These are phyloP conservation scores for Xylariaceae sp. DNA, from an alignment of 2,329 filamentous ascomycete genomes.

Conservation along the genomic window DNA sequence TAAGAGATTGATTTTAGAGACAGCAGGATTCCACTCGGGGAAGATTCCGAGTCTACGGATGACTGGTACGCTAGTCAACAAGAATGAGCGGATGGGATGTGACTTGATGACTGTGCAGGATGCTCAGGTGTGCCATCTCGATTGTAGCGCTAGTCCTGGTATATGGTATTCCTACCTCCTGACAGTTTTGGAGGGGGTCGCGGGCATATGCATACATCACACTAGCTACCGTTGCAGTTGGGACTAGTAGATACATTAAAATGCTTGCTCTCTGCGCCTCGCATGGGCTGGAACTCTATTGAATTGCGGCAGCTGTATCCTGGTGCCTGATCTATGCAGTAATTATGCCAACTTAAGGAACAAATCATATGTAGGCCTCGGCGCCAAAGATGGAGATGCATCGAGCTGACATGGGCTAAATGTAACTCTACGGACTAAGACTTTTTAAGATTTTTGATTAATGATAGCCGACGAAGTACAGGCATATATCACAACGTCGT, in stretches of 20 bases:
- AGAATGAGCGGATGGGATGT: not conserved
- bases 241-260: conserved; percentile 6
- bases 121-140: conserved; percentile 15
- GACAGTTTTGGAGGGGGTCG: conserved; percentile 12
- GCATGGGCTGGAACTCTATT: conserved; percentile 20
- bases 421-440: conserved; percentile 7
- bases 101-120: conserved; percentile 11
- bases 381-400: conserved; percentile 21
- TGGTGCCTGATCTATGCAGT: conserved; percentile 25
- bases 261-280: conserved; percentile 16
- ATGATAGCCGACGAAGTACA: conserved; percentile 16
- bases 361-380: conserved; percentile 19
- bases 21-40: no score
- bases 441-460: conserved; percentile 5
- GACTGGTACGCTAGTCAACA: no score
- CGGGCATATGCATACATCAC: conserved; percentile 19
- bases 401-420: conserved; percentile 15
- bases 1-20: no score
- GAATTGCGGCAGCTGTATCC: conserved; percentile 17
- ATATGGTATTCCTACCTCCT: conserved; percentile 14
- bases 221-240: not conserved
- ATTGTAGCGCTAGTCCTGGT: conserved; percentile 6
- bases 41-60: no score
- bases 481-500: conserved; percentile 2
- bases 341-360: no score